Conservation (phyloP, 2,329 filamentous ascomycete species). For the Colletotrichum sansevieriae region DNA sequence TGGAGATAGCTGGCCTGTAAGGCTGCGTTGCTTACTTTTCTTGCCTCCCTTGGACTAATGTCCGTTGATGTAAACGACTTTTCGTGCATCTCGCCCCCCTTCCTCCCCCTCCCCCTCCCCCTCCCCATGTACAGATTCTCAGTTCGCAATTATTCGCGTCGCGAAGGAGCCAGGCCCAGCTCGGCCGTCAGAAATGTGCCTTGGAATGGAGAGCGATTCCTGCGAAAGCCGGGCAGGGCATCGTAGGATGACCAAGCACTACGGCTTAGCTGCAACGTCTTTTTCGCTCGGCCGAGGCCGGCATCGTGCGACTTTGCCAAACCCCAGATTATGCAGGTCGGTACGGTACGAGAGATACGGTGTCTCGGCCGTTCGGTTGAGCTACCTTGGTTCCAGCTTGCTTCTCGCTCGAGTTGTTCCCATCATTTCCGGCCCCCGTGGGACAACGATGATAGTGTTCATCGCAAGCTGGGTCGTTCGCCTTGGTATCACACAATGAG, state of each 20-base stretch:
- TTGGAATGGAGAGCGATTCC: not conserved
- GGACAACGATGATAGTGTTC: no score
- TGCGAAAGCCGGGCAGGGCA: constrained; percentile 5
- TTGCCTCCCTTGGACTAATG: not conserved
- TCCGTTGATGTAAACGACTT: constrained; percentile 18
- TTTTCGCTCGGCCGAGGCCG: constrained; percentile 36
- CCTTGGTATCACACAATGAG: no score
- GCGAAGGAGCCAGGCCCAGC: no score
- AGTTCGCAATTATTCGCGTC: no score
- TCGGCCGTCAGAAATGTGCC: no score
- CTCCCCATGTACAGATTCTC: no score
- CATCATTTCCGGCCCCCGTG: no score
- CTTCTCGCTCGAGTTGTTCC: no score
- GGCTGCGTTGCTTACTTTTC: constrained; percentile 1
- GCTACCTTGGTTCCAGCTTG: not conserved
- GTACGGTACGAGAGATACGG: not conserved
- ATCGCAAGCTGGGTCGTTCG: no score
- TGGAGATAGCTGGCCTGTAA: not conserved
- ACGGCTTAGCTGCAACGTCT: constrained; percentile 19
- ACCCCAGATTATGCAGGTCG: not conserved
- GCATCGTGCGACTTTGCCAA: constrained; percentile 31
- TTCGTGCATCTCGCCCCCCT: not conserved
- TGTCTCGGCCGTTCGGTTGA: constrained; percentile 1
- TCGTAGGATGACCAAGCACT: constrained; percentile 16
- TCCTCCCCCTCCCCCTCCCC: no score